Percentiles rank a stretch among this genome's conserved stretches.
phyloP scores from a whole-genome alignment of 2,329 filamentous ascomycete species.

The Dothideomycetes sp. region DNA sequence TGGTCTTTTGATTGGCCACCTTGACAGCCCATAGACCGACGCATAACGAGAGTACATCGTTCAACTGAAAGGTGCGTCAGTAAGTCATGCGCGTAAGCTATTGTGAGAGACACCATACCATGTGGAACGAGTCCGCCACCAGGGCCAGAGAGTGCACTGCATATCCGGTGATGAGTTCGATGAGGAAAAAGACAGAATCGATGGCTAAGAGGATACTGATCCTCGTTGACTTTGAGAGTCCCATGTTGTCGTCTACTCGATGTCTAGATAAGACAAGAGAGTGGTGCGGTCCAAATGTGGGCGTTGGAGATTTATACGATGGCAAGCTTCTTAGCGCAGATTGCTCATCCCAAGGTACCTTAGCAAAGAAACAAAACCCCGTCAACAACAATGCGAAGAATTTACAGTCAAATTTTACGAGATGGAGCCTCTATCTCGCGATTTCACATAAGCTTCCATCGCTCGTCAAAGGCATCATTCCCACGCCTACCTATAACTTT shows the following conservation, averaged over 20 bases:
- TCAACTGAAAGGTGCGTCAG: conserved; percentile 46
- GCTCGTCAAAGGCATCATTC: too few species aligned
- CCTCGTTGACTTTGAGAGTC: conserved; percentile 81
- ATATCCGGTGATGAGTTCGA: conserved; percentile 70
- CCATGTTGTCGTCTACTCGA: conserved; percentile 55
- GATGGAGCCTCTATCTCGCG: too few species aligned
- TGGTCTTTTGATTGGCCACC: conserved; percentile 68
- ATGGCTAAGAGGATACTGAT: conserved; percentile 90
- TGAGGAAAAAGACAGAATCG: conserved; percentile 77
- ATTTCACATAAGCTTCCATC: too few species aligned
- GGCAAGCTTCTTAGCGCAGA: neutral
- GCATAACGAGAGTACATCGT: conserved; percentile 89
- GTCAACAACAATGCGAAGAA: too few species aligned
- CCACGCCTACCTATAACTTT: too few species aligned
- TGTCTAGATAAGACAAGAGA: too few species aligned
- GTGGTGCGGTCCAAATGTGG: too few species aligned
- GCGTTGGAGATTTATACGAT: too few species aligned
- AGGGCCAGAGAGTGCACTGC: conserved; percentile 82
- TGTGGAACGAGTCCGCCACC: conserved; percentile 95
- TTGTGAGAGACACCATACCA: conserved; percentile 57
- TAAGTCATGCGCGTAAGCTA: neutral
- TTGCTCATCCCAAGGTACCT: too few species aligned
- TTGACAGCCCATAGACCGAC: conserved; percentile 94
- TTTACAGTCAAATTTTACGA: too few species aligned
- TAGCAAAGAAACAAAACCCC: too few species aligned